These are phyloP conservation scores for Brettanomyces anomalus DNA, from an alignment of 805 yeast species.

Conservation along the genomic window DNA sequence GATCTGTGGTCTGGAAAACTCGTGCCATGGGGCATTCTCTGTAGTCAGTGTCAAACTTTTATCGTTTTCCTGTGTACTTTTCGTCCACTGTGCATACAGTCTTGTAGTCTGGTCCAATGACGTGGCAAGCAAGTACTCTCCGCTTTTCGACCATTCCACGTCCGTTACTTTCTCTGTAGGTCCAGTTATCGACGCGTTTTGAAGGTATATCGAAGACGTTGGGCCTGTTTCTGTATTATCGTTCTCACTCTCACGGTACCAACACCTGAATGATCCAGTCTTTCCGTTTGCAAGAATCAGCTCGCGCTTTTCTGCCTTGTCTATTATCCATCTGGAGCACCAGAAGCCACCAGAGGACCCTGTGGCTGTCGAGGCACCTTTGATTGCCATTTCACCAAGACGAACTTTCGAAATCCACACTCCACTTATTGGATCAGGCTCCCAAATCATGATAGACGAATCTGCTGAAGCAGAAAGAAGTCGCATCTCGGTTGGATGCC, in stretches of 20 bases:
- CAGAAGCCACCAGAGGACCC: slow-evolving; percentile 76
- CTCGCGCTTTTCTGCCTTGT: slow-evolving; percentile 20
- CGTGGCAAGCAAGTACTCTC: slow-evolving; percentile 62
- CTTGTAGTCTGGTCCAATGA: slow-evolving; percentile 94
- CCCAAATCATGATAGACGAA: slow-evolving; percentile 90
- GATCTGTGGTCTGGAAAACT: slow-evolving; percentile 93
- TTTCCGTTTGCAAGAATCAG: slow-evolving; percentile 74
- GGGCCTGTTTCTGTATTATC: no score
- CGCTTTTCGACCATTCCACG: slow-evolving; percentile 61
- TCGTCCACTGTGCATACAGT: slow-evolving; percentile 57
- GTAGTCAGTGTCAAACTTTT: no score
- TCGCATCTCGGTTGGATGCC: slow-evolving; percentile 62
- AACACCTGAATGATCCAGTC: slow-evolving; percentile 87
- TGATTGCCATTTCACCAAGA: slow-evolving; percentile 85
- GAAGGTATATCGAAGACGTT: slow-evolving; percentile 13
- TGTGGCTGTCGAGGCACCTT: slow-evolving; percentile 97
- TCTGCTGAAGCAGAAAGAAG: slow-evolving; percentile 87
- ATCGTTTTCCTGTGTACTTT: slow-evolving; percentile 15
- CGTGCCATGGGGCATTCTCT: slow-evolving; percentile 55
- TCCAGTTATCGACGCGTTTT: slow-evolving; percentile 61
- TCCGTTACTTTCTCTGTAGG: slow-evolving; percentile 70
- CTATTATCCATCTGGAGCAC: slow-evolving; percentile 59
- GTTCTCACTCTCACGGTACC: slow-evolving; percentile 29
- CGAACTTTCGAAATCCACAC: slow-evolving; percentile 80
- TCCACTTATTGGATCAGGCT: slow-evolving; percentile 76